Percentiles rank a stretch among this genome's conserved stretches.
Evolutionary conservation across 441 rosid species (phyloP).

Genomic region (Eruca vesicaria): DNA sequence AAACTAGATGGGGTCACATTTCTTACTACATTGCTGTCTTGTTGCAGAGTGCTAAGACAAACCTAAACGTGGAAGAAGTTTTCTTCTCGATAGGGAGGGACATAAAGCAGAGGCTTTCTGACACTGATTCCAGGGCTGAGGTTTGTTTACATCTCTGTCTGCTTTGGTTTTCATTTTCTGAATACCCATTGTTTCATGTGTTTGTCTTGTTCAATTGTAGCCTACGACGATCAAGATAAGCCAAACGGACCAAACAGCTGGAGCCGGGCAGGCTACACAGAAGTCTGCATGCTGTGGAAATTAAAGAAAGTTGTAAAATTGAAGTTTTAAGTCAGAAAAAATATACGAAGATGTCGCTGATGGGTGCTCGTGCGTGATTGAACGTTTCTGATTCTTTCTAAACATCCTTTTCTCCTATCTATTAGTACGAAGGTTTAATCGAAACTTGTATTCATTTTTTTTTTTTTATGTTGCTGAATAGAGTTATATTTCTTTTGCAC

Average conservation of each 20-base stretch:
- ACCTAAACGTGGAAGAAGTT: slow-evolving; percentile 68
- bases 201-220: slow-evolving; percentile 26
- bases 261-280: slow-evolving; percentile 43
- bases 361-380: slow-evolving; percentile 8
- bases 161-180: not conserved
- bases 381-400: not conserved
- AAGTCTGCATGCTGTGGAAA: slow-evolving; percentile 55
- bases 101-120: slow-evolving; percentile 71
- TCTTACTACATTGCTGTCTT: not conserved
- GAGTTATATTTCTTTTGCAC: no score
- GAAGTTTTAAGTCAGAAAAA: not conserved
- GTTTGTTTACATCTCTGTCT: slow-evolving; percentile 27
- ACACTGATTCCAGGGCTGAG: slow-evolving; percentile 58
- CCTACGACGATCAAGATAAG: slow-evolving; percentile 50
- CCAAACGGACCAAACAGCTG: slow-evolving; percentile 43
- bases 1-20: not conserved
- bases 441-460: slow-evolving; percentile 4
- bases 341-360: not conserved
- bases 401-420: slow-evolving; percentile 4
- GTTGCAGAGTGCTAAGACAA: slow-evolving; percentile 60
- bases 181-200: not conserved
- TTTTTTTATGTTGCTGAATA: not conserved
- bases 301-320: slow-evolving; percentile 1
- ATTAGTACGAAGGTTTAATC: slow-evolving; percentile 33
- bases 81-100: slow-evolving; percentile 79